Evolutionary conservation across 1,284 basidiomycete species (phyloP).

Genomic region (Ganoderma leucocontextum): DNA sequence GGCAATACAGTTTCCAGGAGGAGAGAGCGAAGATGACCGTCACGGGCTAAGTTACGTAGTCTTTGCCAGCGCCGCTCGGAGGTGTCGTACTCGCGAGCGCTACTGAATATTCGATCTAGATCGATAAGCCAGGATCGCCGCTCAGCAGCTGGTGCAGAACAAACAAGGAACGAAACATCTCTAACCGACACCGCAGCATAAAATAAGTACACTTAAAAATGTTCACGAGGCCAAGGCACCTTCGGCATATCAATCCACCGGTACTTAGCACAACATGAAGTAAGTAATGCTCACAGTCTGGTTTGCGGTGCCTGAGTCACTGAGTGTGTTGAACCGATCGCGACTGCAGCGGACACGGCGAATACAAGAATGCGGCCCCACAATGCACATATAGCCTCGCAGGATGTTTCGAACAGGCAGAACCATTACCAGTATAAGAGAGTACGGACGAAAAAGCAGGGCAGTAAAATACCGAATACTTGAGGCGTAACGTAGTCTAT

Average conservation of each 20-base stretch:
- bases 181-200: not conserved
- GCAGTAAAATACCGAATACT: not conserved
- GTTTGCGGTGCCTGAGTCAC: not conserved
- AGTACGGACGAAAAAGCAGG: not conserved
- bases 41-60: not conserved
- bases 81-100: not conserved
- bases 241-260: not conserved
- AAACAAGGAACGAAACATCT: not conserved
- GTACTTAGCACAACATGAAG: no score
- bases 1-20: not conserved
- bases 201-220: not conserved
- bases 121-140: not conserved
- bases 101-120: not conserved
- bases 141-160: not conserved
- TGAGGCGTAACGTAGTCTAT: slow-evolving; percentile 1
- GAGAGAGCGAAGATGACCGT: not conserved
- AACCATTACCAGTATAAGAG: not conserved
- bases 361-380: not conserved
- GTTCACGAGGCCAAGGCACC: not conserved
- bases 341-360: not conserved
- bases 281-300: not conserved
- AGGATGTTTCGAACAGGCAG: not conserved
- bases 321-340: not conserved
- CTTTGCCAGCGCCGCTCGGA: not conserved
- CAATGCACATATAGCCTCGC: not conserved